Evolutionary conservation across 768 basidiomycete species (phyloP), one percentile per base, ranked within the genome.

Genomic region (Calocybe cyanea): DNA sequence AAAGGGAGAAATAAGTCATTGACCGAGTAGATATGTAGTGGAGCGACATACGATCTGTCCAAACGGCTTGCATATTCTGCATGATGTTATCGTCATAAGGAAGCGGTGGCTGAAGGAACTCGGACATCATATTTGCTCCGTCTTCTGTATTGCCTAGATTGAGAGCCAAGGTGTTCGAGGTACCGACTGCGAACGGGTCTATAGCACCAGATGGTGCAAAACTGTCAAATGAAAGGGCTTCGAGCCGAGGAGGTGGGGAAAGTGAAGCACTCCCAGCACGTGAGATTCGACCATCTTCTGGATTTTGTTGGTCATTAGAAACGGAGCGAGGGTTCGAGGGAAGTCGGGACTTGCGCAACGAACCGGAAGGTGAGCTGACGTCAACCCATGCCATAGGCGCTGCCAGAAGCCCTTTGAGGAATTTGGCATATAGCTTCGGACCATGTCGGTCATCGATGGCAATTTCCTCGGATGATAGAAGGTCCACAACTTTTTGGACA

Each of bases 371-470:
- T 13, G 55, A 50, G 38, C 44, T 50, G 13, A 53, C 47, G 35
- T 70, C 67, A 28, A 63, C 42, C 54, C 65, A 65, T 8, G 73
- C 70, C 60, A 68, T 73, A 15, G 79, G 78, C n/a, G 75, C 76
- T 13, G 77, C 77, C 7, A 92, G 72, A 4, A 92, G 72, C 28
- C 81, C 80, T 35, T 78, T 77, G 37, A 92, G 71, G 75, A 92
- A 92, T 38, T 79, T 81, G 0, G 89, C 79, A 61, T 89, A 91
- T 4, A 91, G 68, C 59, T 81, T 85, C 1, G 88, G 89, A 0
- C 85, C 86, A 57, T 92, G 88, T 14, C 81, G 81, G 20, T 87
- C 83, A 63, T 92, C 90, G 48, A 92, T 75, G 15, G 83, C 82
- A 14, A 92, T 77, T 44, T 83, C 80, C 5, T 84, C 75, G 0